These are phyloP conservation scores for Fusarium papillatum DNA, from an alignment of 2,329 filamentous ascomycete species.

Conservation along the genomic window DNA sequence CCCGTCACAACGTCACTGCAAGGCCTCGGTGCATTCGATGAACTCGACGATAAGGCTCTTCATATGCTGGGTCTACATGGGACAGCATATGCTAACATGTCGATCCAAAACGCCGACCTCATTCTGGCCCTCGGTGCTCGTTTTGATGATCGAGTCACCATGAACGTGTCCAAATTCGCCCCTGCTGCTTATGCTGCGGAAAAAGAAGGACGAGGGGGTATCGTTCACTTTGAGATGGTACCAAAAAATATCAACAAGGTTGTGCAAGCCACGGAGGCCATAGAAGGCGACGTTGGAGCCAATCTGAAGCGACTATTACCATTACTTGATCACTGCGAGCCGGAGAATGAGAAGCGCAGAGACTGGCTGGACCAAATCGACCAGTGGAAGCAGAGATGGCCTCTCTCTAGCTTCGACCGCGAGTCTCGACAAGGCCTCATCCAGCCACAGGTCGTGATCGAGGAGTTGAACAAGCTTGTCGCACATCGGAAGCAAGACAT, in stretches of 20 bases:
- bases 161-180: constrained; percentile 86
- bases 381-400: constrained; percentile 93
- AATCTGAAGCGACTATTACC: constrained; percentile 86
- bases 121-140: constrained; percentile 94
- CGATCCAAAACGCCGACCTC: constrained; percentile 96
- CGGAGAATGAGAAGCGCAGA: constrained; percentile 69
- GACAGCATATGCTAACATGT: constrained; percentile 96
- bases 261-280: constrained; percentile 93
- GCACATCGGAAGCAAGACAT: constrained; percentile 84
- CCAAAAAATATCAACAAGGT: constrained; percentile 99
- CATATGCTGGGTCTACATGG: constrained; percentile 99
- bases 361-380: constrained; percentile 94
- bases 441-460: constrained; percentile 94
- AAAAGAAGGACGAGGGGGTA: constrained; percentile 88
- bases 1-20: constrained; percentile 97
- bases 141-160: constrained; percentile 96
- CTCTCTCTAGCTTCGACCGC: constrained; percentile 84
- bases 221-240: constrained; percentile 98
- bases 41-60: constrained; percentile 92
- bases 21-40: constrained; percentile 92
- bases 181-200: constrained; percentile 89
- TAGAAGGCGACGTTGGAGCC: constrained; percentile 91
- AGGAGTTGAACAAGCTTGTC: constrained; percentile 89
- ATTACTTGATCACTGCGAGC: constrained; percentile 71
- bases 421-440: constrained; percentile 83